Conservation (phyloP, 2,329 filamentous ascomycete genomes). For the Beauveria sp. region DNA sequence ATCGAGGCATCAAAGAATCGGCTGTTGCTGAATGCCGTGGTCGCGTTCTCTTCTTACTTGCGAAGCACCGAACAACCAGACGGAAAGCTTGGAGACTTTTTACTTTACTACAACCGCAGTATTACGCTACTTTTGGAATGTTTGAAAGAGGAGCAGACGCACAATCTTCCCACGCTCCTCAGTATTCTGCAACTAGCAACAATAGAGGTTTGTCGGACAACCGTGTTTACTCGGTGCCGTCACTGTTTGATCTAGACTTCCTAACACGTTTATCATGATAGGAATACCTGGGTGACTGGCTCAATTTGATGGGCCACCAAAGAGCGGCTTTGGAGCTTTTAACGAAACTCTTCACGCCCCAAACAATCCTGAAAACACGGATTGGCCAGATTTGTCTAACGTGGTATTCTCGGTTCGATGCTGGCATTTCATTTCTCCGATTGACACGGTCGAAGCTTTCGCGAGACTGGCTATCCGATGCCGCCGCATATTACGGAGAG, state of each 20-base stretch:
- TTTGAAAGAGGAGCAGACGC: conserved; percentile 62
- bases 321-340: conserved; percentile 80
- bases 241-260: not conserved
- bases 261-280: conserved; percentile 27
- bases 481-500: conserved; percentile 54
- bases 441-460: conserved; percentile 67
- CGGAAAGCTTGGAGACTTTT: conserved; percentile 71
- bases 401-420: conserved; percentile 91
- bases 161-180: conserved; percentile 66
- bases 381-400: conserved; percentile 65
- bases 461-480: conserved; percentile 67
- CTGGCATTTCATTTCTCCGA: conserved; percentile 75
- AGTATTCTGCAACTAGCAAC: conserved; percentile 88
- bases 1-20: conserved; percentile 66
- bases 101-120: conserved; percentile 85
- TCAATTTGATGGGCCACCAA: conserved; percentile 87
- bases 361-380: conserved; percentile 63
- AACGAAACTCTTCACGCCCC: conserved; percentile 66
- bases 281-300: conserved; percentile 95
- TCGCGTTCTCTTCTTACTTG: conserved; percentile 85
- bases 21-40: conserved; percentile 75
- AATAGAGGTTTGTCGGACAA: conserved; percentile 64
- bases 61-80: conserved; percentile 62
- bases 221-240: not conserved
- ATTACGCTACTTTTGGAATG: conserved; percentile 67